Conservation (phyloP, 2,329 filamentous ascomycete genomes). For the Botryosphaeria agaves region DNA sequence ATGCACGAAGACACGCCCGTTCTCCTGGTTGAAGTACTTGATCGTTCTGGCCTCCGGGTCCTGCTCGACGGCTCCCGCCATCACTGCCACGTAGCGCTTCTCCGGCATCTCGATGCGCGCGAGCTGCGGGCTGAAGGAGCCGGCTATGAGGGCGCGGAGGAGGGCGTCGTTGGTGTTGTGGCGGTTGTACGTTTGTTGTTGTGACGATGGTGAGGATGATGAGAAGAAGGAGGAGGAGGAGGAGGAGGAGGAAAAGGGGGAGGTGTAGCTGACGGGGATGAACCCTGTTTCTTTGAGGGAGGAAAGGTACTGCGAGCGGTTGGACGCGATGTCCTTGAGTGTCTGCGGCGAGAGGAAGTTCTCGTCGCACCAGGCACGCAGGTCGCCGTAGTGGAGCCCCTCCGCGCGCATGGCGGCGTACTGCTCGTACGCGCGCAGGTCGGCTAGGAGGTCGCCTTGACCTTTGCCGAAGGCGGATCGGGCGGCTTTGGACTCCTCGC, state of each 20-base stretch:
- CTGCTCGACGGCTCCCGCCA: constrained; percentile 78
- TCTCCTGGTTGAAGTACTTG: constrained; percentile 75
- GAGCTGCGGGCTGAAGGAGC: constrained; percentile 54
- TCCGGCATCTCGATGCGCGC: constrained; percentile 86
- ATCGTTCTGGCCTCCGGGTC: constrained; percentile 87
- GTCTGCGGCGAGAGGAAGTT: constrained; percentile 76
- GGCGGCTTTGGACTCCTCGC: constrained; percentile 66
- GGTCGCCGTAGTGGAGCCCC: constrained; percentile 36
- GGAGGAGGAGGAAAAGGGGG: constrained; percentile 11
- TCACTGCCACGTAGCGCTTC: constrained; percentile 80
- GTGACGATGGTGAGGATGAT: neutral
- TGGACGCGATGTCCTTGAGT: constrained; percentile 74
- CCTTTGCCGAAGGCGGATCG: constrained; percentile 50
- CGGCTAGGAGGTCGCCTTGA: constrained; percentile 78
- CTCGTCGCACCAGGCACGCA: constrained; percentile 64
- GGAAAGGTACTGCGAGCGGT: constrained; percentile 68
- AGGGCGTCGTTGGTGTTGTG: constrained; percentile 28
- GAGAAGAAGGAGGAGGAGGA: too few species aligned
- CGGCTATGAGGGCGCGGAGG: constrained; percentile 30
- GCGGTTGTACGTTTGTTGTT: too few species aligned
- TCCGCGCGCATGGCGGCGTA: constrained; percentile 55
- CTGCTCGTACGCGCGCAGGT: constrained; percentile 65
- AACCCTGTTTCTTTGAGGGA: constrained; percentile 79
- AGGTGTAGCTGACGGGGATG: constrained; percentile 28
- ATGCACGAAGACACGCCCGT: constrained; percentile 81